Evolutionary conservation across 2,329 filamentous ascomycete genomes (phyloP), one percentile per base, ranked within the genome.

Genomic region (Pseudogymnoascus sp.): DNA sequence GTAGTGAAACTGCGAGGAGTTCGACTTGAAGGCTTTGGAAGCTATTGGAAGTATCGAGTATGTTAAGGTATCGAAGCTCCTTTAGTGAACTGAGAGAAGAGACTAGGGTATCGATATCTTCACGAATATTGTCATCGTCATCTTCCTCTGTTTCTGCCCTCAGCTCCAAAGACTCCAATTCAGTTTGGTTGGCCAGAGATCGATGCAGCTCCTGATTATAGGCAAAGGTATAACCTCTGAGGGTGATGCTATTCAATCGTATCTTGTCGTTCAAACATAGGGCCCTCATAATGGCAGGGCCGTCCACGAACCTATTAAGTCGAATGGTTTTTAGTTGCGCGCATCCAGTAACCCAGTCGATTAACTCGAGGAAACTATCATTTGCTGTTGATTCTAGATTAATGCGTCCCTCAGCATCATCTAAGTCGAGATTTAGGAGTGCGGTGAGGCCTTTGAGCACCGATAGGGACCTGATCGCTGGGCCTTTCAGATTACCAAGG

Each of bases 341-440:
- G 69, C 85, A 87, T n/a, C 76, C 75, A 18, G 77, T 74, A 12
- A 87, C 72, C 84, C 84, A 87, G 3, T 75, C 74, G 42, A 82
- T 73, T 25, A 83, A 77, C 63, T 80, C 79, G 0, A 79, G 69
- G 63, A 82, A 82, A 6, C 79, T 76, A 64, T 83, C 81, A 61
- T 83, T 78, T 62, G 84, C 77, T 6, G 78, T 80, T 21, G 74
- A 74, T 65, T 84, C 80, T 2, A 84, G 73, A 63, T 81, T 77
- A 21, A 78, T 72, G 1, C 70, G 68, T 12, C 77, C 75, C 31
- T 75, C 72, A 3, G 74, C 73, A 63, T 82, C 80, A 40, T 78
- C 76, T 11, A 87, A 73, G 3, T 77, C 73, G 2, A 87, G 72
- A 4, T 73, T 76, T 65, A 79, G 77, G 16, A 87, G 70, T 4